Percentiles rank a stretch among this genome's conserved stretches.
phyloP scores from a whole-genome alignment of 2,329 filamentous ascomycete genomes.

The Periconia digitata region DNA sequence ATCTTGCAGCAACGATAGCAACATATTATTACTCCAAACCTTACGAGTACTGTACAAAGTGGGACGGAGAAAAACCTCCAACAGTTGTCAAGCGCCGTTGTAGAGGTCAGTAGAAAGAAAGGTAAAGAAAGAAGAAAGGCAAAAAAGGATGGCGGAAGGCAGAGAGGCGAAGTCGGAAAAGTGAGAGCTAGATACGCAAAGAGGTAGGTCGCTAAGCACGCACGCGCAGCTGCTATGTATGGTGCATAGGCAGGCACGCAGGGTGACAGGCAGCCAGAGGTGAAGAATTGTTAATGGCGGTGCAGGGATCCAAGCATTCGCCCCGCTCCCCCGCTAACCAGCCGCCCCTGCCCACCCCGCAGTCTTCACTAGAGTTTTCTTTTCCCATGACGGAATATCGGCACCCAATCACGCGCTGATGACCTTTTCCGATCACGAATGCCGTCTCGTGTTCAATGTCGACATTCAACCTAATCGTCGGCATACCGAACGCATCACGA shows the following conservation, averaged over 20 bases:
- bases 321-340: background rate
- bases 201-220: too few species aligned
- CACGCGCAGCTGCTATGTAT: too few species aligned
- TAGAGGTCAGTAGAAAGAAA: too few species aligned
- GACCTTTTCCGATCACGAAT: background rate
- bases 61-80: too few species aligned
- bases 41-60: too few species aligned
- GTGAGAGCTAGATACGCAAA: background rate
- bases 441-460: background rate
- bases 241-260: too few species aligned
- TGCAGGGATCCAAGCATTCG: background rate
- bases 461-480: too few species aligned
- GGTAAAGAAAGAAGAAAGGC: background rate
- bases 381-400: conserved; percentile 1
- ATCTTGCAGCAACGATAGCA: conserved; percentile 1
- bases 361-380: background rate
- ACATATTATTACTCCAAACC: too few species aligned
- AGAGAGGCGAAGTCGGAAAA: background rate
- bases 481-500: too few species aligned
- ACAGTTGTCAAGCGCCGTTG: too few species aligned
- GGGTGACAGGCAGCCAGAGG: background rate
- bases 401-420: background rate
- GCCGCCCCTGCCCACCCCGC: background rate
- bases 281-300: background rate
- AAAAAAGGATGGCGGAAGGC: background rate